Percentiles rank a stretch among this genome's conserved stretches.
Conservation (phyloP, 2,329 filamentous ascomycete species). For the Chalaropsis ovoidea region DNA sequence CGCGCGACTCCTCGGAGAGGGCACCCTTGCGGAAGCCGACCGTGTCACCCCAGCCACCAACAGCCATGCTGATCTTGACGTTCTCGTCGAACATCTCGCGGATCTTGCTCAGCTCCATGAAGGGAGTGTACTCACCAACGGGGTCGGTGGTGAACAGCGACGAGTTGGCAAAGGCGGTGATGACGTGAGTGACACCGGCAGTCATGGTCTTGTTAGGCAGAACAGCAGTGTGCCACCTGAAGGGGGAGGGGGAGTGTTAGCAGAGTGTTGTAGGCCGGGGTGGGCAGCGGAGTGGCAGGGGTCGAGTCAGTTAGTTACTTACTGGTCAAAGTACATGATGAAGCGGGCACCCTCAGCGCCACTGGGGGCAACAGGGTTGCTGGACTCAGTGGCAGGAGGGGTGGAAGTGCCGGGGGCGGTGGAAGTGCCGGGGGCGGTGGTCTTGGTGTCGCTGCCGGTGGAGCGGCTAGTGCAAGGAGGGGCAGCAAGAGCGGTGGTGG, state of each 20-base stretch:
- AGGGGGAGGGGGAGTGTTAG: not conserved
- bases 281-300: no score
- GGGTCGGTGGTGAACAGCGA: conserved; percentile 39
- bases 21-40: conserved; percentile 51
- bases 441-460: not conserved
- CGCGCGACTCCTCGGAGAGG: conserved; percentile 41
- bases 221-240: not conserved
- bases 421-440: not conserved
- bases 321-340: conserved; percentile 12
- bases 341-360: not conserved
- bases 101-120: conserved; percentile 37
- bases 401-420: not conserved
- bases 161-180: conserved; percentile 51
- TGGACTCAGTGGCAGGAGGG: not conserved
- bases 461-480: not conserved
- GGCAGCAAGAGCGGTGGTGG: not conserved
- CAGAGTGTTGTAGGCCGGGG: no score
- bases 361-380: no score
- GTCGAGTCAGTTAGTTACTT: not conserved
- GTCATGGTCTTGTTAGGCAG: conserved; percentile 2
- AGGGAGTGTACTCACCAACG: conserved; percentile 40
- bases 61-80: conserved; percentile 57
- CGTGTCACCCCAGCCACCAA: conserved; percentile 66
- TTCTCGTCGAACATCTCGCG: conserved; percentile 37
- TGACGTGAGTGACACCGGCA: conserved; percentile 44